Evolutionary conservation across 176 grass and related monocot species (phyloP), one percentile per base, ranked within the genome.

Genomic region (Oryza glumipatula): DNA sequence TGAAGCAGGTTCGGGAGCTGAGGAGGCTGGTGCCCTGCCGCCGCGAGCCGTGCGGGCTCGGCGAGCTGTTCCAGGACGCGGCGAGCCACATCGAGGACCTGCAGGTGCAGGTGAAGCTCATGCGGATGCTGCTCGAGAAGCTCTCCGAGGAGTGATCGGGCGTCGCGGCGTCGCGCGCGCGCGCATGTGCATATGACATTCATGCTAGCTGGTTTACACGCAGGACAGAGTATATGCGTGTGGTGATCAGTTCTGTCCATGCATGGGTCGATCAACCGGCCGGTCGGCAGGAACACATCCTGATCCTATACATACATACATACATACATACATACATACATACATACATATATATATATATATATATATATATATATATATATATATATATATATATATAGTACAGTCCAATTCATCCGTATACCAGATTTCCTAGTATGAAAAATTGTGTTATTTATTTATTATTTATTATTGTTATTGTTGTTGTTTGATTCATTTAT

Each of bases 121-220:
- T 92, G 90, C 75, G 45, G 68, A 88, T 92, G 79, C 86, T 92
- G 78, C 74, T 88, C 68, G 86, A 88, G 35, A 86, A 74, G 78
- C 74, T 88, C 69, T 83, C 88, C 30, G 72, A 85, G 15, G 63
- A 92, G 41, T 92, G 86, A 49, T n/a, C 54, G 17, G 7, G 16
- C 54, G 6, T 52, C 49, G 19, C 19, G 19, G 54, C 17, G 46
- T 44, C 2, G 15, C 14, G 7, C 26, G 19, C 39, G 7, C 39
- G 39, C 39, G 39, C 7, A 7, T 41, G 39, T 11, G 7, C 26
- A 12, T 22, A 9, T 7, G 4, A 19, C 33, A 66, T 54, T 7
- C 9, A 45, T 4, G 24, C 24, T 26, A 26, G 26, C 26, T 16
- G 39, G 23, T 2, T 39, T 72, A 26, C 0, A 56, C 46, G 23